Evolutionary conservation across 1,284 basidiomycete species (phyloP).

Genomic region (Meripilus lineatus): DNA sequence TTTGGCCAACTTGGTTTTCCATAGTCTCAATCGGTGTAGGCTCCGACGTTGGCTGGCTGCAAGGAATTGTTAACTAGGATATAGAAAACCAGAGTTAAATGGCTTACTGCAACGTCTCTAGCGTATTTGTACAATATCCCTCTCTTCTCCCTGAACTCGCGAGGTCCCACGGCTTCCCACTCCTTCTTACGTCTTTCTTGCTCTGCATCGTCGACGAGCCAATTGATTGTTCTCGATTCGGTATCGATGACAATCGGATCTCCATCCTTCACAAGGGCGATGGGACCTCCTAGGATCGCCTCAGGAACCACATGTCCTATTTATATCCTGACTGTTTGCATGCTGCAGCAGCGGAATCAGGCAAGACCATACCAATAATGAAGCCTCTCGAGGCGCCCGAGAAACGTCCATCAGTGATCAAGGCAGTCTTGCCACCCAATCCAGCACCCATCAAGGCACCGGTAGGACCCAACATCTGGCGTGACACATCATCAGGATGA

Average conservation of each 20-base stretch:
- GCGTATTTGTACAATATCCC: slow-evolving; percentile 75
- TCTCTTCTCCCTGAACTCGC: slow-evolving; percentile 63
- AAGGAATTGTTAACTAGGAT: not conserved
- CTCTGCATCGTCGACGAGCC: slow-evolving; percentile 81
- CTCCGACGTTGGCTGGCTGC: slow-evolving; percentile 70
- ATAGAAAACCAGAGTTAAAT: slow-evolving; percentile 7
- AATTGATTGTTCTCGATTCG: slow-evolving; percentile 72
- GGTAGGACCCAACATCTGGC: slow-evolving; percentile 69
- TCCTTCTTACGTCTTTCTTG: slow-evolving; percentile 61
- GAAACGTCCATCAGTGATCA: slow-evolving; percentile 96
- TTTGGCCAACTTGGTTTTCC: too few relatives aligned
- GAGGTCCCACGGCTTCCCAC: slow-evolving; percentile 71
- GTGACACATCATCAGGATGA: too few relatives aligned
- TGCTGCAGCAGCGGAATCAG: too few relatives aligned
- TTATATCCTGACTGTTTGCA: too few relatives aligned
- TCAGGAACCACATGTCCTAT: slow-evolving; percentile 88
- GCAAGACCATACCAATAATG: slow-evolving; percentile 63
- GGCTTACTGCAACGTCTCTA: slow-evolving; percentile 72
- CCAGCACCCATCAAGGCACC: slow-evolving; percentile 91
- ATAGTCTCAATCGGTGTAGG: slow-evolving; percentile 79
- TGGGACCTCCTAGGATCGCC: slow-evolving; percentile 91
- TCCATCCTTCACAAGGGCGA: slow-evolving; percentile 91
- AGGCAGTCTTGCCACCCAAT: slow-evolving; percentile 83
- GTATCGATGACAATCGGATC: slow-evolving; percentile 84
- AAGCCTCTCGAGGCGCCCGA: slow-evolving; percentile 72